A percentile compares a stretch with the other conserved stretches of the same genome.
phyloP scores from a whole-genome alignment of 2,329 filamentous ascomycete species.

The Arthrinium phaeospermum region DNA sequence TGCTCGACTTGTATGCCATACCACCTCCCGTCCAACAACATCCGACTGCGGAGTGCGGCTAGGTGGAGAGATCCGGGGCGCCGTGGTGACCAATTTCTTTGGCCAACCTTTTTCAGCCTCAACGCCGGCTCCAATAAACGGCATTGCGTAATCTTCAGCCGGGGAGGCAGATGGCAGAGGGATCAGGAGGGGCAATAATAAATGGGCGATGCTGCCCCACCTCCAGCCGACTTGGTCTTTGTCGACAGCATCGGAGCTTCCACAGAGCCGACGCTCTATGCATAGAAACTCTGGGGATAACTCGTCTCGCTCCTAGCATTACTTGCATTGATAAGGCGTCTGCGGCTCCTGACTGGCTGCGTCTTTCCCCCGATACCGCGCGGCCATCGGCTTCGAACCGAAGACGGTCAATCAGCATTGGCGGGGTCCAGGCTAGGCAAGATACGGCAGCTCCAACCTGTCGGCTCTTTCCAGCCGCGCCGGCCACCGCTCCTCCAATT shows the following conservation, averaged over 20 bases:
- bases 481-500: background rate
- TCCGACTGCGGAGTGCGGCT: background rate
- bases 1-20: no score
- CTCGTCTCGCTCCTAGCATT: background rate
- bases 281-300: no score
- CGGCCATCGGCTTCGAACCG: background rate
- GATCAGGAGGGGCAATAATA: no score
- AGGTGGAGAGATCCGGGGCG: background rate
- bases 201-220: background rate
- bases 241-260: no score
- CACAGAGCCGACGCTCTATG: background rate
- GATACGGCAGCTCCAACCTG: constrained; percentile 5
- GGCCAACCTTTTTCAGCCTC: background rate
- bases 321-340: background rate
- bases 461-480: constrained; percentile 7
- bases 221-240: no score
- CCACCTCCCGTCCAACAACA: background rate
- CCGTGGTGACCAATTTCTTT: background rate
- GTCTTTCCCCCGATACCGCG: background rate
- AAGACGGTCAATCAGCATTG: background rate
- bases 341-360: background rate
- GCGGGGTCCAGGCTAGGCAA: background rate
- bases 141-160: no score
- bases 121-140: background rate
- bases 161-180: no score